Evolutionary conservation across 108 stramenopile species (phyloP).

Genomic region (Aurantiochytrium sp.): DNA sequence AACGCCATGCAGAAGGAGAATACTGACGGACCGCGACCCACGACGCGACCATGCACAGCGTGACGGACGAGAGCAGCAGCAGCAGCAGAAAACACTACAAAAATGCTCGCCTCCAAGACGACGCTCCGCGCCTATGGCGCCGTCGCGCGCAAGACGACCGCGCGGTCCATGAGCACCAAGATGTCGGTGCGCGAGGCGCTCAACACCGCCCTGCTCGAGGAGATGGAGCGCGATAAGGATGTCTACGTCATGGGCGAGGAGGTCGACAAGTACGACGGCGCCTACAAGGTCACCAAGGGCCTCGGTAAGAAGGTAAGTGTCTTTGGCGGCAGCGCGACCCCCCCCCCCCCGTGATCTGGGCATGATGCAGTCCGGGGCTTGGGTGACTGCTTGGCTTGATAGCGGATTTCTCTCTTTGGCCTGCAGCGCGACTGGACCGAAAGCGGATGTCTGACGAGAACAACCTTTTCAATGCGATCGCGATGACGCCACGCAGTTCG

Average conservation of each 20-base stretch:
- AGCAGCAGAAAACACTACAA: neutral
- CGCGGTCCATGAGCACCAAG: conserved; percentile 41
- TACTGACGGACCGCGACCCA: no score
- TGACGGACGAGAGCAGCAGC: neutral
- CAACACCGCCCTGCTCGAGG: conserved; percentile 92
- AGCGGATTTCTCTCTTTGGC: no score
- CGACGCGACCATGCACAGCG: no score
- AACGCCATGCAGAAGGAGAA: no score
- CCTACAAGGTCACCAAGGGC: conserved; percentile 92
- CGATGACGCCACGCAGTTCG: no score
- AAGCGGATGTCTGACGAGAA: no score
- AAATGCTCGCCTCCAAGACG: neutral
- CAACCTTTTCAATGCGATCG: neutral
- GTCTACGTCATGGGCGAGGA: conserved; percentile 96
- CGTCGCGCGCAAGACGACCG: neutral
- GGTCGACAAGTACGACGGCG: conserved; percentile 98
- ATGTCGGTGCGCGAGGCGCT: conserved; percentile 95
- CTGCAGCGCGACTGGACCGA: no score
- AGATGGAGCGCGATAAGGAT: conserved; percentile 85
- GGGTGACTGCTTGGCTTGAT: no score
- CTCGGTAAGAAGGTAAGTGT: conserved; percentile 20
- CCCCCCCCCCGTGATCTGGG: no score
- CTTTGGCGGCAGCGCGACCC: no score
- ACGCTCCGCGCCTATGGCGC: neutral
- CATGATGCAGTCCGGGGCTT: no score